Percentiles rank a stretch among this genome's conserved stretches.
Evolutionary conservation across 441 rosid genomes (phyloP).

Genomic region (Arabidopsis lyrata): DNA sequence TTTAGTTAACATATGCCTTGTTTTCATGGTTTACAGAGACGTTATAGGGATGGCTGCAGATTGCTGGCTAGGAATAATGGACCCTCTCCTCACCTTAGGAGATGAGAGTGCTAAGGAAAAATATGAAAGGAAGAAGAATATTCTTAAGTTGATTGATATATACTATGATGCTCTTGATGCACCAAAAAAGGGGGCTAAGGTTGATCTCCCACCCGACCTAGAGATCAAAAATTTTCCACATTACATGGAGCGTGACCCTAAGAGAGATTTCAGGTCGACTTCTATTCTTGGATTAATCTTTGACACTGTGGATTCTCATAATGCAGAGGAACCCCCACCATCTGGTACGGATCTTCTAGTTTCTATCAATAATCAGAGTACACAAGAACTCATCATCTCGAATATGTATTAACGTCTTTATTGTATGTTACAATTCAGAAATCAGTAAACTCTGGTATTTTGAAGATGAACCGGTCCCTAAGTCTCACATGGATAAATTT

Average conservation of each 20-base stretch:
- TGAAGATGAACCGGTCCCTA: constrained; percentile 18
- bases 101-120: constrained; percentile 53
- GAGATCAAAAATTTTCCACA: constrained; percentile 61
- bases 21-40: constrained; percentile 55
- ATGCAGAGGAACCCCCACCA: constrained; percentile 31
- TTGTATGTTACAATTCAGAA: constrained; percentile 45
- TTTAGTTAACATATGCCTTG: not conserved
- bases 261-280: not conserved
- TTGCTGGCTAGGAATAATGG: constrained; percentile 79
- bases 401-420: not conserved
- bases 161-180: constrained; percentile 91
- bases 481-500: too few species aligned
- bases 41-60: constrained; percentile 69
- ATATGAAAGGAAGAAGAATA: constrained; percentile 44
- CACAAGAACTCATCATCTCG: not conserved
- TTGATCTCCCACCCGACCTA: constrained; percentile 56
- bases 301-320: constrained; percentile 52
- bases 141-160: constrained; percentile 53
- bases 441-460: constrained; percentile 63
- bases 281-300: constrained; percentile 76
- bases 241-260: constrained; percentile 52
- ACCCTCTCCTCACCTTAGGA: constrained; percentile 58
- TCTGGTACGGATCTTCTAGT: constrained; percentile 48
- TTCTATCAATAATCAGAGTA: not conserved
- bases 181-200: constrained; percentile 65